Evolutionary conservation across 164 flowering plant species (phyloP), one percentile per base, ranked within the genome.

Genomic region (Euptelea pleiosperma): DNA sequence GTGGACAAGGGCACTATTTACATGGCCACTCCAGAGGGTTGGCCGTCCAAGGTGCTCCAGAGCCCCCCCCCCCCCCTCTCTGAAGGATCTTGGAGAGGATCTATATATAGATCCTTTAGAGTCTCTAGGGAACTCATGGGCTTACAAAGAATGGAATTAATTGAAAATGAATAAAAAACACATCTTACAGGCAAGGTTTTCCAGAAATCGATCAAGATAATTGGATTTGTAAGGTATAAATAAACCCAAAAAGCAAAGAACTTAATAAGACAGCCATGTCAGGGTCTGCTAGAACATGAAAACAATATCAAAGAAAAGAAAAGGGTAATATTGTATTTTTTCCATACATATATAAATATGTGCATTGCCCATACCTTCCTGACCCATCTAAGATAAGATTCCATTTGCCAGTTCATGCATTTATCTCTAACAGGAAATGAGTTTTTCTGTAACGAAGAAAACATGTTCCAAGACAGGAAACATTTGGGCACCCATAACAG

Each of bases 371-470:
- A 77, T 79, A 65, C 77, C 40, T 40, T 31, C 52, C 60, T 61
- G 75, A 66, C 66, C 70, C 66, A 62, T 58, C 48, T 16, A 76
- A 68, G 82, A 82, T 79, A 78, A 78, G 78, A 65, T 79, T 51
- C 64, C 58, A 14, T 35, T 61, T 61, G 40, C 61, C 40, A 51
- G 25, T 19, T 47, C 40, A 55, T 22, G 47, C 51, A 56, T 31
- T 39, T 52, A 58, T 39, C 50, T 47, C 33, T n/a, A 62, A 52
- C 42, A 50, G 64, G 56, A 65, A 53, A 63, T 31, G 56, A 58
- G 51, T 33, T 29, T 34, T 24, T 58, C 42, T 39, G 66, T 28
- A 53, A 55, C 62, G 10, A 62, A 63, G 59, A 71, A 70, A 61
- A 65, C 72, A 71, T 74, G 81, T 72, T 72, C 57, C 66, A 51